A percentile compares a stretch with the other conserved stretches of the same genome.
phyloP scores from a whole-genome alignment of 495 filamentous ascomycete genomes.

The Monascus purpureus region DNA sequence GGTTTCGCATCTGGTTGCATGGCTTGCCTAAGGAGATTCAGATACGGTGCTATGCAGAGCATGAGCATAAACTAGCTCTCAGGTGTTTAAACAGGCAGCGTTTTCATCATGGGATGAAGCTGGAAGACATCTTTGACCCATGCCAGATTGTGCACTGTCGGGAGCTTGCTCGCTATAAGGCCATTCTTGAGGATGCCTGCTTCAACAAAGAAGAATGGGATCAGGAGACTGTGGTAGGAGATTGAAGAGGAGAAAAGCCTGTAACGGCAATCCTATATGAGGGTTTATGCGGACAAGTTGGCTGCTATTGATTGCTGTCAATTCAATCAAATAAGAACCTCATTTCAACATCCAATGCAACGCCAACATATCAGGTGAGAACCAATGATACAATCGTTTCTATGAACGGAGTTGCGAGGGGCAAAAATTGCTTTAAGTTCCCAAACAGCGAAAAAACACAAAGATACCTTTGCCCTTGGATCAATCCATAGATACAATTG shows the following conservation, averaged over 20 bases:
- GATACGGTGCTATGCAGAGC: not conserved
- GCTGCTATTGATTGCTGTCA: no score
- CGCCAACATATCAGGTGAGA: no score
- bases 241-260: no score
- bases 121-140: constrained; percentile 3
- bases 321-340: no score
- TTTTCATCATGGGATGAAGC: not conserved
- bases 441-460: not conserved
- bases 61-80: constrained; percentile 2
- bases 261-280: no score
- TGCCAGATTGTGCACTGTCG: not conserved
- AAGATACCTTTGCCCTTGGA: no score
- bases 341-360: no score
- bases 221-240: no score
- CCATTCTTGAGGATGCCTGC: constrained; percentile 1
- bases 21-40: constrained; percentile 3
- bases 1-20: constrained; percentile 3
- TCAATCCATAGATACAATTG: constrained; percentile 1
- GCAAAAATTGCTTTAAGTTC: not conserved
- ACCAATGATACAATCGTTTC: no score
- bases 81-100: constrained; percentile 1
- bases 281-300: no score
- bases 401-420: no score
- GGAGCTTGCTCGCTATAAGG: constrained; percentile 1
- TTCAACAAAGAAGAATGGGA: no score